These are phyloP conservation scores for Isoetes taiwanensis DNA, from an alignment of 75 land plant species.

Conservation along the genomic window DNA sequence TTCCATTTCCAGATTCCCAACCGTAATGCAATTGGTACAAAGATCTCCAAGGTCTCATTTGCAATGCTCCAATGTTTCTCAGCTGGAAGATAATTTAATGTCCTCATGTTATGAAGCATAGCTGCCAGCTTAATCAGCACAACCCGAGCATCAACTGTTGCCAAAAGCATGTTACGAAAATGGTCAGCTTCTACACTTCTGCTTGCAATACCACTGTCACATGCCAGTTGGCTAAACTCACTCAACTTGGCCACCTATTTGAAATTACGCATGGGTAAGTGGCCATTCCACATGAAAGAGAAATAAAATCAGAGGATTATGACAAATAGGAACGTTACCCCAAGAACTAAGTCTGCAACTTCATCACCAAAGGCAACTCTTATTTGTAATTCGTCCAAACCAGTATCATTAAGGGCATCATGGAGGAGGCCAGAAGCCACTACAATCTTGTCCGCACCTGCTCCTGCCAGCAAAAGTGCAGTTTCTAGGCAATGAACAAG, in stretches of 20 bases:
- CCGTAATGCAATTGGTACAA: neutral
- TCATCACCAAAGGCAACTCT: neutral
- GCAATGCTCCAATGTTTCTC: neutral
- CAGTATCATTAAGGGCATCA: neutral
- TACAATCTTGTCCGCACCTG: neutral
- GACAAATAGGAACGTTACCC: neutral
- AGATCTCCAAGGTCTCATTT: neutral
- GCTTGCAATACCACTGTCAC: conserved; percentile 2
- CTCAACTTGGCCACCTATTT: conserved; percentile 1
- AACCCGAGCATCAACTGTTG: neutral
- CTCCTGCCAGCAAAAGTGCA: neutral
- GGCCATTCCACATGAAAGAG: neutral
- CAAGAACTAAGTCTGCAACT: conserved; percentile 1
- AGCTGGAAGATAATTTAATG: neutral
- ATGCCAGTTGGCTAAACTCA: neutral
- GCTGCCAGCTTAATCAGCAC: neutral
- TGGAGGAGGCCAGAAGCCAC: neutral
- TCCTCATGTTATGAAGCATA: conserved; percentile 4
- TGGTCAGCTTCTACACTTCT: neutral
- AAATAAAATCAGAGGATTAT: neutral
- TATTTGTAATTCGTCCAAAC: neutral
- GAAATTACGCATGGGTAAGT: too few species aligned
- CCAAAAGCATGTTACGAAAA: neutral
- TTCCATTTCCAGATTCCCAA: conserved; percentile 2
- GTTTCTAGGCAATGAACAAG: neutral